Conservation (phyloP, 2,329 filamentous ascomycete species). For the Claviceps pazoutovae region DNA sequence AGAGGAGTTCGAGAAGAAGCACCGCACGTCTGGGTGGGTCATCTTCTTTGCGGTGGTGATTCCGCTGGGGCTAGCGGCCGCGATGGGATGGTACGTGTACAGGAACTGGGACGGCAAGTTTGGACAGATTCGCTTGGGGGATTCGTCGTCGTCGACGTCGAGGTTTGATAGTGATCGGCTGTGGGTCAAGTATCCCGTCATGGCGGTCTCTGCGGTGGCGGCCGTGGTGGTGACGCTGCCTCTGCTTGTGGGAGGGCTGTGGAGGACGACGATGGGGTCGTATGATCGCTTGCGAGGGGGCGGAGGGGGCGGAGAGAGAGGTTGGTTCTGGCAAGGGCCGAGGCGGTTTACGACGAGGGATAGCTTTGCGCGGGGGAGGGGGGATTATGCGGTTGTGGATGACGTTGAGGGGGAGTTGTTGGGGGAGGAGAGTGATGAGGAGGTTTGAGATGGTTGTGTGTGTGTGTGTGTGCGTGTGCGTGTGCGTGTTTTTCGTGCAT, state of each 20-base stretch:
- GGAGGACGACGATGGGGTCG: conserved; percentile 46
- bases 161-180: conserved; percentile 54
- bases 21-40: conserved; percentile 53
- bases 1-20: conserved; percentile 62
- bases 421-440: conserved; percentile 87
- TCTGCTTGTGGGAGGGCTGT: conserved; percentile 56
- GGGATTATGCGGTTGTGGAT: conserved; percentile 81
- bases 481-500: too few relatives aligned
- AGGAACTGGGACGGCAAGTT: conserved; percentile 79
- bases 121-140: conserved; percentile 81
- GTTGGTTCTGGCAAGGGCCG: conserved; percentile 41
- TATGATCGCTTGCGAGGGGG: conserved; percentile 35
- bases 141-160: conserved; percentile 30
- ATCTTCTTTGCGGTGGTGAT: conserved; percentile 78
- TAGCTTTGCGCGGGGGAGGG: conserved; percentile 73
- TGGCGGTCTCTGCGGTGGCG: conserved; percentile 50
- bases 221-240: conserved; percentile 51
- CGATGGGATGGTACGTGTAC: conserved; percentile 73
- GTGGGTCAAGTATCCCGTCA: conserved; percentile 72
- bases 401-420: conserved; percentile 90
- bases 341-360: conserved; percentile 75
- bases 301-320: conserved; percentile 31
- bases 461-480: too few relatives aligned
- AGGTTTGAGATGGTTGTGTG: conserved; percentile 33
- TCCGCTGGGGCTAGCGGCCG: conserved; percentile 57